Base-by-base conservation (phyloP, 73 alveolate species). In the Paramecium tetraurelia region DNA sequence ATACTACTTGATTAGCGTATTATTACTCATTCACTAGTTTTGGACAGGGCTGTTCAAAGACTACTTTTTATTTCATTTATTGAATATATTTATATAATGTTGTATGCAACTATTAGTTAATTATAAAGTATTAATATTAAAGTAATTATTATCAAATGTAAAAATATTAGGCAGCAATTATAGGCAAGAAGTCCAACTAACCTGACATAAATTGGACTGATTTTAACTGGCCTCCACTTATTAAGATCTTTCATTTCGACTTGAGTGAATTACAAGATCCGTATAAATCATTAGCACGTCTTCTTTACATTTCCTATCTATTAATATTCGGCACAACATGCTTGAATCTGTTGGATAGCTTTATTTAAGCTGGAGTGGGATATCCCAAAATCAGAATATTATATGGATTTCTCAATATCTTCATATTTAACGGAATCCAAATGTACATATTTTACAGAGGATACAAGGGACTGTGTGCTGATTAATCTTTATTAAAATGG, bases 201-300 rank as follows among this genome's bases (percentile, higher is more conserved):
- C 87, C 94, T 38, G 94, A 83, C n/a, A 89, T 89, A 4, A 89
- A 89, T 70, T 89, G 94, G 94, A 89, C 89, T 69, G 94, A 89
- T 9, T 89, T 89, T 53, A 89, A 89, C 21, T 89, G 50, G 71
- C 94, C 94, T 70, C 94, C 94, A 4, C n/a, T 89, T 21, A 40
- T 89, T 12, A 89, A 71, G 77, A 41, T 89, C 20, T 70, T 89
- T 44, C 94, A 89, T 83, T 89, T 70, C 53, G 63, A 71, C 14
- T 44, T 77, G 57, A 71, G 92, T 41, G 94, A 89, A 48, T 44
- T 89, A n/a, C 44, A 68, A 36, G 94, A 89, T 40, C 90, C 94
- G 53, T 85, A 89, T 58, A 69, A 43, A 22, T 33, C 80, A 48
- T 40, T 89, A 43, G 94, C 48, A 22, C 36, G 90, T 3, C 44